Percentiles rank a stretch among this genome's conserved stretches.
phyloP scores from a whole-genome alignment of 306 rosid species.

The Quercus alba region DNA sequence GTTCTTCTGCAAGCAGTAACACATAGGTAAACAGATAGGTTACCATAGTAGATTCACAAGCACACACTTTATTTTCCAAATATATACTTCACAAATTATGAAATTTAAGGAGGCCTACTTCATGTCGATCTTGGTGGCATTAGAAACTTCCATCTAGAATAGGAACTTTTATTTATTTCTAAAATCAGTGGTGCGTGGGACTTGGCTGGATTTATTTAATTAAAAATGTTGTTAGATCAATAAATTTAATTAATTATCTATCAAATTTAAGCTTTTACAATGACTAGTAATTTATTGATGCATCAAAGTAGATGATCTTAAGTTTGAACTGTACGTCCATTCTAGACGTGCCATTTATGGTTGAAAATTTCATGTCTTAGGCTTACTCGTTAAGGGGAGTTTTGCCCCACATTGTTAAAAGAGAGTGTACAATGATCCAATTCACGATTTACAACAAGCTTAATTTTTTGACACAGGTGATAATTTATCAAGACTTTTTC shows the following conservation, averaged over 20 bases:
- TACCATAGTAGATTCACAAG: background rate
- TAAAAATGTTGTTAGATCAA: background rate
- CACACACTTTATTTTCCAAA: background rate
- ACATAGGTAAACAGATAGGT: background rate
- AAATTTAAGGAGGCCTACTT: background rate
- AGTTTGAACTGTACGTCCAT: background rate
- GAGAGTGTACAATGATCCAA: background rate
- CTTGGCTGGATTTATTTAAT: background rate
- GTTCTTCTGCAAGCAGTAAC: background rate
- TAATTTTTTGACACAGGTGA: background rate
- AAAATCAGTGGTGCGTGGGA: background rate
- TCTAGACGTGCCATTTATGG: background rate
- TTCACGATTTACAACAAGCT: background rate
- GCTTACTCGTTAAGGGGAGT: background rate
- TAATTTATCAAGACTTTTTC: background rate
- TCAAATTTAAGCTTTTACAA: background rate
- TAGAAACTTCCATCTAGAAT: background rate
- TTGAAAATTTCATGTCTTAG: background rate
- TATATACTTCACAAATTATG: background rate
- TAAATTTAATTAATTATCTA: background rate
- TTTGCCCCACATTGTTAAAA: background rate
- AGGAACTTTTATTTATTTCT: background rate
- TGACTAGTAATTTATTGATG: background rate
- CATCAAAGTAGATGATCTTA: background rate
- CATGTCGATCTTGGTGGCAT: background rate